phyloP scores from a whole-genome alignment of 352 stramenopile genomes.

The Lagenidium giganteum region DNA sequence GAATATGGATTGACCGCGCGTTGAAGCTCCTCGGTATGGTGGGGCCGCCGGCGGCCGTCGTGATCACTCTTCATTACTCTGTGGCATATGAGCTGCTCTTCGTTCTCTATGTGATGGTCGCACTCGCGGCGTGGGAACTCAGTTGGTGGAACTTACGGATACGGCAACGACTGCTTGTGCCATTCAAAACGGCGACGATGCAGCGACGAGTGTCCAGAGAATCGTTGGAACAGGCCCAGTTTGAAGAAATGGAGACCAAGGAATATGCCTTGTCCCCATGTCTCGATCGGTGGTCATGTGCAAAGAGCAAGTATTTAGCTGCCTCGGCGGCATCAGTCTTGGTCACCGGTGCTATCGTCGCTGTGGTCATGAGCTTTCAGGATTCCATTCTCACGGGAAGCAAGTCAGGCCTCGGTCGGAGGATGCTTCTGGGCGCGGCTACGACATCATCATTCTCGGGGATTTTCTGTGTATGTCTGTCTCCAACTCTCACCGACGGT shows the following conservation, averaged over 20 bases:
- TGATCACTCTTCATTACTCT: slow-evolving; percentile 32
- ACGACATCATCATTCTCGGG: slow-evolving; percentile 19
- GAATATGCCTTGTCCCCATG: neutral
- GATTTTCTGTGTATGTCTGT: slow-evolving; percentile 35
- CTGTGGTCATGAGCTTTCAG: slow-evolving; percentile 3
- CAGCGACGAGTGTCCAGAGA: neutral
- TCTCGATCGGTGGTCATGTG: neutral
- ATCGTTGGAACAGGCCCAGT: neutral
- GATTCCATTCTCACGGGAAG: slow-evolving; percentile 8
- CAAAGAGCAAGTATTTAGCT: slow-evolving; percentile 1
- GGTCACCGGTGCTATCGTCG: neutral
- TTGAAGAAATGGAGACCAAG: slow-evolving; percentile 1
- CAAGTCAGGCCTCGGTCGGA: slow-evolving; percentile 11
- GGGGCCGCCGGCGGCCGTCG: slow-evolving; percentile 16
- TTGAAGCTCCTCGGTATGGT: slow-evolving; percentile 1
- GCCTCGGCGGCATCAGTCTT: slow-evolving; percentile 1
- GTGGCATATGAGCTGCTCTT: slow-evolving; percentile 31
- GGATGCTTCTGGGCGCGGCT: slow-evolving; percentile 21
- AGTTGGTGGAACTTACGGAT: slow-evolving; percentile 65
- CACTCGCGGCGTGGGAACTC: slow-evolving; percentile 35
- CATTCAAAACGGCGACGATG: slow-evolving; percentile 3
- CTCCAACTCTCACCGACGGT: slow-evolving; percentile 28
- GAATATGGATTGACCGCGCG: neutral
- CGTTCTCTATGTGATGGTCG: slow-evolving; percentile 24
- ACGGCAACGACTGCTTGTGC: slow-evolving; percentile 32